These are phyloP conservation scores for Paracamarosporium sp. DNA, from an alignment of 2,329 filamentous ascomycete species.

Conservation along the genomic window DNA sequence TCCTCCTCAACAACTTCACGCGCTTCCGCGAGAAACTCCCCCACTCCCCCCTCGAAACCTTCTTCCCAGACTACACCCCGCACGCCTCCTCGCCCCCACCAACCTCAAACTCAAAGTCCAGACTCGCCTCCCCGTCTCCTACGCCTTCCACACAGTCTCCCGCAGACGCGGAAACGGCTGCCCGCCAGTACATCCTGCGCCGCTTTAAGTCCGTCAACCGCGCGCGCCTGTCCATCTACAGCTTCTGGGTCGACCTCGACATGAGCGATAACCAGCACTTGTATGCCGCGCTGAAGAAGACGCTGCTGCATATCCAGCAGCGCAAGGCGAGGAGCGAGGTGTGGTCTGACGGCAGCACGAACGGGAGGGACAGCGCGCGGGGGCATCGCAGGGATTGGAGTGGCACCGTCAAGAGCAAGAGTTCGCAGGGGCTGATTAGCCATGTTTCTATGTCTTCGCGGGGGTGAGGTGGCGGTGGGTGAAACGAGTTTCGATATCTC, in stretches of 20 bases:
- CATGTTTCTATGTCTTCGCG: not conserved
- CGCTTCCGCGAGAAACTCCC: conserved; percentile 41
- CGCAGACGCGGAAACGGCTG: conserved; percentile 32
- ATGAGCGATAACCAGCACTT: conserved; percentile 43
- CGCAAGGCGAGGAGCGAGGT: conserved; percentile 36
- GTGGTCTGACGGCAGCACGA: conserved; percentile 19
- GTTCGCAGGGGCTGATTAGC: not conserved
- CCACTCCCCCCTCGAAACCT: conserved; percentile 33
- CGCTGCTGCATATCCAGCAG: conserved; percentile 39
- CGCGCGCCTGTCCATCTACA: conserved; percentile 38
- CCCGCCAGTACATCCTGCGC: conserved; percentile 38
- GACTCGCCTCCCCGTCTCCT: not conserved
- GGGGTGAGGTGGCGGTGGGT: not conserved
- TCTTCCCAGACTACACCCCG: conserved; percentile 38
- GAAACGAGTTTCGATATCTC: not conserved
- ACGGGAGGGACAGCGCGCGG: not conserved
- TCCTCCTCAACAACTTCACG: conserved; percentile 45
- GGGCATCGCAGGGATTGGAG: not conserved
- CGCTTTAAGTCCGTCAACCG: conserved; percentile 41
- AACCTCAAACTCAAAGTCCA: not conserved
- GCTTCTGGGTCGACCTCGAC: conserved; percentile 46
- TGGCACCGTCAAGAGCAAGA: not conserved
- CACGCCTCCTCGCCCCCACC: not conserved
- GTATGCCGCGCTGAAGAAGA: conserved; percentile 44
- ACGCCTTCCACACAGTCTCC: not conserved